Base-by-base conservation (phyloP, 257 asterid genomes). In the Leptodermis oblonga region DNA sequence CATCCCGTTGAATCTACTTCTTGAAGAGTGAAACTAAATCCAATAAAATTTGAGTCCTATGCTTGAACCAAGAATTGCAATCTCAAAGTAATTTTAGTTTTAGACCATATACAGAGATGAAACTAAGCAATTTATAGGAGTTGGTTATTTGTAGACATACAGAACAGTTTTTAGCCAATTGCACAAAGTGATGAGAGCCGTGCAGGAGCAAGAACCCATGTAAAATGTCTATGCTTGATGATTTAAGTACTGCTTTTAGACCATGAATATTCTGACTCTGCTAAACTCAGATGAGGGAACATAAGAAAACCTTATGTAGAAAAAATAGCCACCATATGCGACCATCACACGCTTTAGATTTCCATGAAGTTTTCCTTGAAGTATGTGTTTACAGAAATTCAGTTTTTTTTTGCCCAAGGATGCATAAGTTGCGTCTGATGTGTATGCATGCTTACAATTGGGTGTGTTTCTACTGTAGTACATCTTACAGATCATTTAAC, bases 91-190 rank as follows among this genome's bases (percentile, higher is more conserved):
- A 15, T 48, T 48, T 48, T 7, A 5, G 7, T 18, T 17, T 17
- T 48, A 48, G 53, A 15, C 18, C 62, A 55, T 55, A 55, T 55
- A 15, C 25, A 55, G 1, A 49, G 20, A 51, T 71, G 62, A 71
- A 33, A 28, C 25, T n/a, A 48, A 31, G 41, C 45, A 48, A 30
- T 45, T 42, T 46, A 66, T 4, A 48, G 5, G 17, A 66, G 30
- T 15, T 65, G 70, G 15, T 12, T 22, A 36, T n/a, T n/a, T n/a
- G n/a, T n/a, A n/a, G 28, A 46, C 6, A 7, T 42, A 36, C 17
- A 43, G 17, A 13, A 43, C 18, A 13, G 10, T 43, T 10, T 12
- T 9, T 43, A 10, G 49, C 18, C 49, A 48, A 43, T 43, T 14
- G 7, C 15, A 15, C 53, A 48, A 18, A 15, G 23, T 48, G 53